Evolutionary conservation across 192 early-diverging fungal species (phyloP).

Genomic region (Coemansia sp.): DNA sequence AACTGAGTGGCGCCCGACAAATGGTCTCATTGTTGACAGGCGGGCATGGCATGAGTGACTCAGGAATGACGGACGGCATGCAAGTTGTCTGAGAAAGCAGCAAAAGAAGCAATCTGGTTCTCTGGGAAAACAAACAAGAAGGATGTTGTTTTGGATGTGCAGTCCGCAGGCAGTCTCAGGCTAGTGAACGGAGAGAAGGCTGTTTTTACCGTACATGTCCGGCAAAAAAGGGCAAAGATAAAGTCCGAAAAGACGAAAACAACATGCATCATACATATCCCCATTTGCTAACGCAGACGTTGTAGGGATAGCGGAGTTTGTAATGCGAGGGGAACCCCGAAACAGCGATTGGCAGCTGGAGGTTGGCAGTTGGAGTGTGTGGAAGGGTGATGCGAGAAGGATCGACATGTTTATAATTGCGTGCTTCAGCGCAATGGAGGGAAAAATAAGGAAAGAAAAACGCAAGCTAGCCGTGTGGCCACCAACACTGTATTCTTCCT

Average conservation of each 20-base stretch:
- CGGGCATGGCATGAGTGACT: background rate
- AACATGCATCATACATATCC: background rate
- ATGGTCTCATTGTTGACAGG: background rate
- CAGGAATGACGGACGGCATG: background rate
- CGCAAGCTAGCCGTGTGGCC: too few species aligned
- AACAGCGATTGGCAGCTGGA: too few species aligned
- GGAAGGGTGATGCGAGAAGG: background rate
- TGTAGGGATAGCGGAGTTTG: constrained; percentile 11
- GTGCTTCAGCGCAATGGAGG: constrained; percentile 27
- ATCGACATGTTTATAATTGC: constrained; percentile 15
- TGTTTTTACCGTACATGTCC: background rate
- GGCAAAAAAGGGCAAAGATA: background rate
- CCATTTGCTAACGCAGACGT: background rate
- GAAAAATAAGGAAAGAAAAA: background rate
- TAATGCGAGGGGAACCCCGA: background rate
- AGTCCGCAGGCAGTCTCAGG: too few species aligned
- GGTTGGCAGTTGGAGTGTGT: background rate
- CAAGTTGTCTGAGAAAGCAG: background rate
- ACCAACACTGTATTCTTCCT: too few species aligned
- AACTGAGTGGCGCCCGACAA: background rate
- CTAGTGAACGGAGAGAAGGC: background rate
- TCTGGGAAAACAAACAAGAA: background rate
- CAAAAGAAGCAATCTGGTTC: too few species aligned
- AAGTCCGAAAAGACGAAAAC: background rate
- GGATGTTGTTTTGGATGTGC: background rate